phyloP scores from a whole-genome alignment of 352 stramenopile genomes.

The Globisporangium perplexum region DNA sequence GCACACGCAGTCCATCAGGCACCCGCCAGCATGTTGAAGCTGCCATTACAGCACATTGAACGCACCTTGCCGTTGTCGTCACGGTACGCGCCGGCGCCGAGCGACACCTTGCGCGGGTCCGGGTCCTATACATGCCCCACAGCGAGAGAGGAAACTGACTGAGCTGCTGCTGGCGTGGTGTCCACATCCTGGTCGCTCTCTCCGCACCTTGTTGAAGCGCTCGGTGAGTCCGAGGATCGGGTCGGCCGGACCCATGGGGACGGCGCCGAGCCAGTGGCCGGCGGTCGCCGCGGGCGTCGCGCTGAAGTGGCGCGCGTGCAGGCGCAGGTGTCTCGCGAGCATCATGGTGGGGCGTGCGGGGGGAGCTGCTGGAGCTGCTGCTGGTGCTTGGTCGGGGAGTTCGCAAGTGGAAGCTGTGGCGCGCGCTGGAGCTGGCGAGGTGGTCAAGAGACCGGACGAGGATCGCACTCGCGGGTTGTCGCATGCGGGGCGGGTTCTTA shows the following conservation, averaged over 20 bases:
- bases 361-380: background rate
- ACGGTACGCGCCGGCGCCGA: conserved; percentile 99
- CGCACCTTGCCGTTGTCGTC: conserved; percentile 86
- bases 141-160: background rate
- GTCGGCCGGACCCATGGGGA: conserved; percentile 95
- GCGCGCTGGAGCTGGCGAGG: background rate
- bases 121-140: conserved; percentile 76
- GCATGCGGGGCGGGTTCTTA: background rate
- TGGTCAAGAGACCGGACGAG: background rate
- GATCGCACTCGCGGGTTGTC: background rate
- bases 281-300: conserved; percentile 24
- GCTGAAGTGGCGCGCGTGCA: conserved; percentile 39
- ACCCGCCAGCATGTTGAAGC: conserved; percentile 4
- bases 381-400: background rate
- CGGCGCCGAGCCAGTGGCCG: conserved; percentile 61
- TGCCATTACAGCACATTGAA: background rate
- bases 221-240: conserved; percentile 96
- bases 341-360: conserved; percentile 14
- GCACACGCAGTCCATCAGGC: no score
- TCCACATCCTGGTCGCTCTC: no score
- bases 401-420: conserved; percentile 1
- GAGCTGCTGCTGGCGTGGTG: no score
- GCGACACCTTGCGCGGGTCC: conserved; percentile 93
- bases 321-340: conserved; percentile 24
- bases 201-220: conserved; percentile 82